Base-by-base conservation (phyloP, 345 rosid species). In the Mercurialis annua region DNA sequence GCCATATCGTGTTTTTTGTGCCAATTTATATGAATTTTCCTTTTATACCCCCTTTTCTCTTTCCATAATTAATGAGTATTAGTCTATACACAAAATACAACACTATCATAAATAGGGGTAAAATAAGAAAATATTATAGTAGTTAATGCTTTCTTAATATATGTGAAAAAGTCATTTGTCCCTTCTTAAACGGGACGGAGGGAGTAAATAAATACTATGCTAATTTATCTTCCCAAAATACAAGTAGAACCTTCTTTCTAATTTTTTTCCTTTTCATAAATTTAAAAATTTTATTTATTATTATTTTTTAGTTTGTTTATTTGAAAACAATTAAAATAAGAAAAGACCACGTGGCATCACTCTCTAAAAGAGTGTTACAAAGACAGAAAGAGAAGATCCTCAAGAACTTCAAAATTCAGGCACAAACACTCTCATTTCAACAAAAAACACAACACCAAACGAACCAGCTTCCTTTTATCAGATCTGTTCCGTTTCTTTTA, bases 401-500 rank as follows among this genome's bases (percentile, higher is more conserved):
- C n/a, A n/a, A n/a, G n/a, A n/a, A n/a, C n/a, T n/a, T n/a, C n/a
- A n/a, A n/a, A n/a, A n/a, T n/a, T n/a, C n/a, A n/a, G n/a, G n/a
- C n/a, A n/a, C n/a, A n/a, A n/a, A n/a, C n/a, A n/a, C n/a, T n/a
- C n/a, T n/a, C n/a, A n/a, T n/a, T n/a, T n/a, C n/a, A n/a, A n/a
- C n/a, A n/a, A n/a, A n/a, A 34, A 34, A 40, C 44, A 53, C 27
- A 47, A 10, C 12, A 34, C 26, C 6, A n/a, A n/a, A n/a, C n/a
- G 47, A 70, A 44, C 36, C 56, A 40, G 44, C 46, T 15, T 15
- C 73, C 63, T 58, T 69, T 68, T 73, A 73, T 76, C 72, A 82
- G 90, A 84, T 85, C 88, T 77, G 81, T 80, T 71, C 40, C 12
- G 69, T 67, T 38, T 27, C 20, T 56, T 14, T 55, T 20, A 10